phyloP scores from a whole-genome alignment of 2,329 filamentous ascomycete genomes.

The Aspergillus aculeatinus region DNA sequence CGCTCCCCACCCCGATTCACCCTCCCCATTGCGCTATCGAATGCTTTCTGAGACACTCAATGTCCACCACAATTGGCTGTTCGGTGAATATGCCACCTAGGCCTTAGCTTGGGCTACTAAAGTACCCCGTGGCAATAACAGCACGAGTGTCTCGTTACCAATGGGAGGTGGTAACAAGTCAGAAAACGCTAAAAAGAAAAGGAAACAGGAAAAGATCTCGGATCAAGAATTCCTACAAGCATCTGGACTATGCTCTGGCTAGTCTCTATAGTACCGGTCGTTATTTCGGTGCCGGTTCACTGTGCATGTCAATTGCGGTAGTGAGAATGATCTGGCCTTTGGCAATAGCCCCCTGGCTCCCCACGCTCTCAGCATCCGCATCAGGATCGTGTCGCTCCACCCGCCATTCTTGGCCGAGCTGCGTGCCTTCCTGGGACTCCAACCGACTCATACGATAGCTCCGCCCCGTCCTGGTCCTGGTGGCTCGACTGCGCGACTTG shows the following conservation, averaged over 20 bases:
- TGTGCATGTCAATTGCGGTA: slow-evolving; percentile 8
- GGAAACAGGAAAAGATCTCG: no score
- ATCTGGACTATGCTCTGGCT: neutral
- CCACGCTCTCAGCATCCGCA: slow-evolving; percentile 5
- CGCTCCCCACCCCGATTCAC: neutral
- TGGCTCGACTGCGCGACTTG: neutral
- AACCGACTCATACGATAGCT: slow-evolving; percentile 6
- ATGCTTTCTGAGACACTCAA: neutral
- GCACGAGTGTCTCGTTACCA: neutral
- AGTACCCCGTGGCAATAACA: no score
- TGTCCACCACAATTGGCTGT: neutral
- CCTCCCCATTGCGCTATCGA: no score
- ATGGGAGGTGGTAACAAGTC: neutral
- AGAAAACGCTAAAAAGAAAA: neutral
- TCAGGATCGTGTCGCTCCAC: neutral
- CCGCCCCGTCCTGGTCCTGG: neutral
- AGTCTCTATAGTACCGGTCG: neutral
- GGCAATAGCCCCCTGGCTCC: slow-evolving; percentile 3
- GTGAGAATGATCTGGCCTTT: slow-evolving; percentile 10
- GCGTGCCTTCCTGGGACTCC: neutral
- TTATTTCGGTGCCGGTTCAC: slow-evolving; percentile 1
- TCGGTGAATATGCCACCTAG: no score
- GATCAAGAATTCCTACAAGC: neutral
- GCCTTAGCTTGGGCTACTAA: no score
- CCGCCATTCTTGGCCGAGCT: neutral